phyloP scores from a whole-genome alignment of 163 green algal species.

The Smithsoniella earleae region DNA sequence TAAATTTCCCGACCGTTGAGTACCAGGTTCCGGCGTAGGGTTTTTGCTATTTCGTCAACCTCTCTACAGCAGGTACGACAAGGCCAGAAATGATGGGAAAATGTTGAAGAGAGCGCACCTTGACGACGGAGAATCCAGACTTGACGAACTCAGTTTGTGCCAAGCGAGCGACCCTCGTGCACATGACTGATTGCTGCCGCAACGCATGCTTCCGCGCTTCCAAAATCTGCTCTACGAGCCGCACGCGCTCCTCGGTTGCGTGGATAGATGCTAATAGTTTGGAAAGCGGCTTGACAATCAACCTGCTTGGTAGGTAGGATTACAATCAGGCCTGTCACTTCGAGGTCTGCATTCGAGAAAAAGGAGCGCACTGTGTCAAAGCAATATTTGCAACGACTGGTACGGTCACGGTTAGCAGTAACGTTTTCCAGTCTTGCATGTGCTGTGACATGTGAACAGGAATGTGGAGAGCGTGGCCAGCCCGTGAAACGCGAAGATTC shows the following conservation, averaged over 20 bases:
- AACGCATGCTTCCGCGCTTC: neutral
- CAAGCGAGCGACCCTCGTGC: neutral
- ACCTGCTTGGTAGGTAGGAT: no score
- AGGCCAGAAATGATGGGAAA: no score
- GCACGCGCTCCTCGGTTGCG: neutral
- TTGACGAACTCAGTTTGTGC: neutral
- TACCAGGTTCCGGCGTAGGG: no score
- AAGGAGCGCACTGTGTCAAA: slow-evolving; percentile 1
- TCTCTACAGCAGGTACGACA: no score
- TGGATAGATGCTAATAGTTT: neutral
- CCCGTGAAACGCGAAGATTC: neutral
- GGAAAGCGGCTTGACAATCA: neutral
- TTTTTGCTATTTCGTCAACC: no score
- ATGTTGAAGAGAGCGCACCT: neutral
- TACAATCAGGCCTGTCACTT: neutral
- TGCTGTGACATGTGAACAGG: neutral
- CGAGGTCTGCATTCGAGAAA: neutral
- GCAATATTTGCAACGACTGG: neutral
- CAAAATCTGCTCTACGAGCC: neutral
- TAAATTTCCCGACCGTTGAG: no score
- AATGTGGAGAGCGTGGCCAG: slow-evolving; percentile 15
- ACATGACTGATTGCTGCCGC: slow-evolving; percentile 25
- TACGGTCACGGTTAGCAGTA: neutral
- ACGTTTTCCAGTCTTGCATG: slow-evolving; percentile 8
- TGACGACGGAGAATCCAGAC: neutral